phyloP scores from a whole-genome alignment of 2,329 filamentous ascomycete species.

The Pseudogymnoascus sp. region DNA sequence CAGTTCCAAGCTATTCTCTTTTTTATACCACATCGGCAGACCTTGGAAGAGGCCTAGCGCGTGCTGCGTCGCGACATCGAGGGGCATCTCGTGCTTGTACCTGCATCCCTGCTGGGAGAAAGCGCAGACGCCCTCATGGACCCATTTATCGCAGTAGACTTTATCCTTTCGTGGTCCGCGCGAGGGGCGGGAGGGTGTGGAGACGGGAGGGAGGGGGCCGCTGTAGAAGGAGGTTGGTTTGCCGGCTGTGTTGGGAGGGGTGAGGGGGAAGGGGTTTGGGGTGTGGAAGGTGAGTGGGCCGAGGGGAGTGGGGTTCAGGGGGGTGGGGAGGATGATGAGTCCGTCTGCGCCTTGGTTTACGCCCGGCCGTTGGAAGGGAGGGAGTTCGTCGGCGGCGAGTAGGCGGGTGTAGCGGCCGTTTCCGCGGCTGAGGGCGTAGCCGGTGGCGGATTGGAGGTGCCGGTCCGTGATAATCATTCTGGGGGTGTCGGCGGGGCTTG shows the following conservation, averaged over 20 bases:
- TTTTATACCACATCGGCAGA: slow-evolving; percentile 52
- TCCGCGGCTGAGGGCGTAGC: slow-evolving; percentile 45
- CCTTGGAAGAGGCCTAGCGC: slow-evolving; percentile 63
- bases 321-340: slow-evolving; percentile 23
- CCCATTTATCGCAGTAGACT: slow-evolving; percentile 82
- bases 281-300: not conserved
- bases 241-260: not conserved
- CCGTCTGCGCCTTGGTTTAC: slow-evolving; percentile 21
- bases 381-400: slow-evolving; percentile 46
- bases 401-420: slow-evolving; percentile 46
- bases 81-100: slow-evolving; percentile 86
- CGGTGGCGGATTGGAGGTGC: slow-evolving; percentile 28
- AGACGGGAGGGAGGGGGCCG: not conserved
- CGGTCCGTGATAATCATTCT: slow-evolving; percentile 9
- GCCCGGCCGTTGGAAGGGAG: slow-evolving; percentile 23
- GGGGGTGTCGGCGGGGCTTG: slow-evolving; percentile 22
- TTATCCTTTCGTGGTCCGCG: slow-evolving; percentile 38
- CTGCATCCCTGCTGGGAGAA: slow-evolving; percentile 80
- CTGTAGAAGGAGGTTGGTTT: not conserved
- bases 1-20: slow-evolving; percentile 31
- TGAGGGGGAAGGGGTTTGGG: not conserved
- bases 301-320: not conserved
- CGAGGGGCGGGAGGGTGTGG: not conserved
- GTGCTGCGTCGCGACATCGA: slow-evolving; percentile 54
- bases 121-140: slow-evolving; percentile 74